Conservation (phyloP, 805 yeast genomes). For the Ogataea nakhonphanomensis region DNA sequence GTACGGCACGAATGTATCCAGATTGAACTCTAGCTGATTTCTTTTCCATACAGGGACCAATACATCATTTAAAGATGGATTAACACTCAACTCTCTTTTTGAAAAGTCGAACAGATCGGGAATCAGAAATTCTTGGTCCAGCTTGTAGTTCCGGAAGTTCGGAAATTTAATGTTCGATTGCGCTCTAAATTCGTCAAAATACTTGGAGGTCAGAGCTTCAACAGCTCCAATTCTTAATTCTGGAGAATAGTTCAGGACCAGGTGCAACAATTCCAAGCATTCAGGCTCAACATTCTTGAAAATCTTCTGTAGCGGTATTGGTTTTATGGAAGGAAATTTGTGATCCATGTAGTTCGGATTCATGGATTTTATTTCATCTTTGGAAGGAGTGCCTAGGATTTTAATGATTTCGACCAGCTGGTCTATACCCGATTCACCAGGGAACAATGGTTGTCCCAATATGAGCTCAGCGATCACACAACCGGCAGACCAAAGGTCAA, state of each 20-base stretch:
- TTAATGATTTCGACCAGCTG: conserved; percentile 96
- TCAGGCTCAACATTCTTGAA: conserved; percentile 55
- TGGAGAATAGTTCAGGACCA: conserved; percentile 68
- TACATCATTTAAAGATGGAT: conserved; percentile 36
- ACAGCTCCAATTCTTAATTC: conserved; percentile 57
- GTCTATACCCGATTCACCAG: conserved; percentile 97
- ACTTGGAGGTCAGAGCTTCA: conserved; percentile 47
- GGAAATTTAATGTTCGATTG: conserved; percentile 26
- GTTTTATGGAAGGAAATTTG: conserved; percentile 82
- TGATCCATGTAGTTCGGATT: conserved; percentile 97
- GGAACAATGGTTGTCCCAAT: conserved; percentile 94
- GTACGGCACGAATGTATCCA: conserved; percentile 41
- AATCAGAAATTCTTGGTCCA: conserved; percentile 33
- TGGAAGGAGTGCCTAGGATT: conserved; percentile 91
- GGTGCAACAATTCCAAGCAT: conserved; percentile 53
- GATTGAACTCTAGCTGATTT: conserved; percentile 21
- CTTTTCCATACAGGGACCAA: conserved; percentile 43
- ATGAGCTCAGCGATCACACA: conserved; percentile 97
- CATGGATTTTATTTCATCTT: conserved; percentile 90
- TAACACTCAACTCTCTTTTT: conserved; percentile 47
- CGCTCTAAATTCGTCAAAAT: conserved; percentile 52
- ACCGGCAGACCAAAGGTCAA: conserved; percentile 96
- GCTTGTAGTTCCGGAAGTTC: conserved; percentile 39
- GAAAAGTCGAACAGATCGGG: conserved; percentile 53
- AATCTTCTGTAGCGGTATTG: conserved; percentile 67